A percentile compares a stretch with the other conserved stretches of the same genome.
Conservation (phyloP, 306 rosid genomes). For the Pyrus betulifolia region DNA sequence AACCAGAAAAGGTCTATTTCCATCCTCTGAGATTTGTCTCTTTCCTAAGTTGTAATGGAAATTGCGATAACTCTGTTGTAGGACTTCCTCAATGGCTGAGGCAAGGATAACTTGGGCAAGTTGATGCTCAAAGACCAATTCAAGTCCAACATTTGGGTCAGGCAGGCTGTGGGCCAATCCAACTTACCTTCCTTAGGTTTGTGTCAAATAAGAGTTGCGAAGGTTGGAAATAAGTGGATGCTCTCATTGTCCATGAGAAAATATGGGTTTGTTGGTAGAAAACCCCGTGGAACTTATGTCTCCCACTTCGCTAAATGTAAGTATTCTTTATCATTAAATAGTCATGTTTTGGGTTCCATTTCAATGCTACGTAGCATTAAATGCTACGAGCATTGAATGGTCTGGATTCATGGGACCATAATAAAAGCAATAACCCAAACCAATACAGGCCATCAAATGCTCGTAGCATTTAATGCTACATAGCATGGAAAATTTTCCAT, state of each 20-base stretch:
- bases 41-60: background rate
- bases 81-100: background rate
- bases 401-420: too few relatives aligned
- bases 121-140: background rate
- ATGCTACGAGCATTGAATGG: too few relatives aligned
- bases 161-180: background rate
- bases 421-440: too few relatives aligned
- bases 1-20: background rate
- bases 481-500: too few relatives aligned
- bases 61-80: background rate
- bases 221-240: background rate
- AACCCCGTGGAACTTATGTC: background rate
- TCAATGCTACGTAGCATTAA: too few relatives aligned
- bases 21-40: background rate
- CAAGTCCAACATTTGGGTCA: background rate
- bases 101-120: background rate
- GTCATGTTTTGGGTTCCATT: background rate
- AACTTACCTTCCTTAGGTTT: background rate
- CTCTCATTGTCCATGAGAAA: background rate
- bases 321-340: background rate
- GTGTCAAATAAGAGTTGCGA: background rate
- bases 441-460: too few relatives aligned
- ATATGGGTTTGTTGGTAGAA: background rate
- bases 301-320: background rate
- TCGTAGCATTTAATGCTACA: too few relatives aligned